phyloP scores from a whole-genome alignment of 1,139 yeast species.

The Suhomyces atakaporum region DNA sequence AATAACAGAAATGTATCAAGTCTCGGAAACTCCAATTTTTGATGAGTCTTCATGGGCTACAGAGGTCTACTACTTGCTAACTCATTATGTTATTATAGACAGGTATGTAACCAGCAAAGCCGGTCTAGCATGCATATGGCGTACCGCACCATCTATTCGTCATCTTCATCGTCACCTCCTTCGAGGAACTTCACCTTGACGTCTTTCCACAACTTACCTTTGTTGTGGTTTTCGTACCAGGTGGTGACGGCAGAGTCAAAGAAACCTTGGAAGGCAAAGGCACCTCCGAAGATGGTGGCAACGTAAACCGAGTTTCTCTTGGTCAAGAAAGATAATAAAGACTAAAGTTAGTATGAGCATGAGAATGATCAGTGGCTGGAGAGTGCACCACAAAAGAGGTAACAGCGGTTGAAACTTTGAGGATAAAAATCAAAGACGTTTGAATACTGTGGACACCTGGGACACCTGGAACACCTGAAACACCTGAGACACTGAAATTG shows the following conservation, averaged over 20 bases:
- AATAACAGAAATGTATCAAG: too few relatives aligned
- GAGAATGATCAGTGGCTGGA: too few relatives aligned
- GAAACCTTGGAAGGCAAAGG: constrained; percentile 86
- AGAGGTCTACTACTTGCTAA: constrained; percentile 1
- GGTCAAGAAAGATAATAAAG: constrained; percentile 45
- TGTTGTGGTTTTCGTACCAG: constrained; percentile 87
- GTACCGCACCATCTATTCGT: constrained; percentile 32
- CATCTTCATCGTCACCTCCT: constrained; percentile 60
- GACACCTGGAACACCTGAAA: too few relatives aligned
- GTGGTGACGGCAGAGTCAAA: constrained; percentile 77
- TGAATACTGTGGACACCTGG: too few relatives aligned
- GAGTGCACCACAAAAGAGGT: too few relatives aligned
- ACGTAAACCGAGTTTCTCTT: constrained; percentile 94
- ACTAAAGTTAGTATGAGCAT: constrained; percentile 18
- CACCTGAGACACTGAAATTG: too few relatives aligned
- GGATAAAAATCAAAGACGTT: too few relatives aligned
- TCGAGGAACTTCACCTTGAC: constrained; percentile 68
- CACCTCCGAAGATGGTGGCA: constrained; percentile 79
- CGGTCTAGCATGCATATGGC: constrained; percentile 6
- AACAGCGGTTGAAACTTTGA: too few relatives aligned
- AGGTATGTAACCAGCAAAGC: background rate
- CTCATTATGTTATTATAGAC: background rate
- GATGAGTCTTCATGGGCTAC: too few relatives aligned
- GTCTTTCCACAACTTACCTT: constrained; percentile 97
- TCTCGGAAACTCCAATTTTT: too few relatives aligned